Evolutionary conservation across 768 basidiomycete species (phyloP).

Genomic region (Xerocomus potaroensis): DNA sequence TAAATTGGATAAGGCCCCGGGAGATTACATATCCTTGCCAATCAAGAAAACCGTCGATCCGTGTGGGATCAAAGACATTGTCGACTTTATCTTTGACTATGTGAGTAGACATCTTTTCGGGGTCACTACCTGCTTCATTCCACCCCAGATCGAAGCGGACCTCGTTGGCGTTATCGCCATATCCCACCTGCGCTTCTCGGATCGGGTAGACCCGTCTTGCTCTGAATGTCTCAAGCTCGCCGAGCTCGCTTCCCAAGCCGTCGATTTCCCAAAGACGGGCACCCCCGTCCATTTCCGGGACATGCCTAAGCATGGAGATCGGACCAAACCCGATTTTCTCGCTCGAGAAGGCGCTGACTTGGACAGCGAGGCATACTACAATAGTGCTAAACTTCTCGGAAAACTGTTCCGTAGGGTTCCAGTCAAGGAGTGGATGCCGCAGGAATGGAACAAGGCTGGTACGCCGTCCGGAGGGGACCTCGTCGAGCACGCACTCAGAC

Average conservation of each 20-base stretch:
- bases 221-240: conserved; percentile 39
- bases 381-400: conserved; percentile 41
- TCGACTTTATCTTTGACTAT: conserved; percentile 46
- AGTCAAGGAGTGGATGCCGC: conserved; percentile 29
- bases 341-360: conserved; percentile 36
- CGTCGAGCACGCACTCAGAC: conserved; percentile 25
- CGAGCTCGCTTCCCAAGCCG: conserved; percentile 42
- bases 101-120: conserved; percentile 25
- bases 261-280: conserved; percentile 46
- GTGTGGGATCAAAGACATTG: conserved; percentile 41
- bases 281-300: conserved; percentile 34
- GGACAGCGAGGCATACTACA: conserved; percentile 30
- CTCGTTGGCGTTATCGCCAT: conserved; percentile 40
- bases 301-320: conserved; percentile 29
- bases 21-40: conserved; percentile 36
- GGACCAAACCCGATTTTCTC: conserved; percentile 40
- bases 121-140: not conserved
- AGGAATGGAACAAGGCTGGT: conserved; percentile 10
- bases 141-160: conserved; percentile 34
- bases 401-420: conserved; percentile 43
- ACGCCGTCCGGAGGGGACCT: conserved; percentile 27
- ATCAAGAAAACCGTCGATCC: conserved; percentile 29
- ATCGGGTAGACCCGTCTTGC: conserved; percentile 34
- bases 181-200: conserved; percentile 42
- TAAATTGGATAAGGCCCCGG: conserved; percentile 23